Conservation (phyloP, 2,329 filamentous ascomycete genomes). For the Aureobasidium zeae region DNA sequence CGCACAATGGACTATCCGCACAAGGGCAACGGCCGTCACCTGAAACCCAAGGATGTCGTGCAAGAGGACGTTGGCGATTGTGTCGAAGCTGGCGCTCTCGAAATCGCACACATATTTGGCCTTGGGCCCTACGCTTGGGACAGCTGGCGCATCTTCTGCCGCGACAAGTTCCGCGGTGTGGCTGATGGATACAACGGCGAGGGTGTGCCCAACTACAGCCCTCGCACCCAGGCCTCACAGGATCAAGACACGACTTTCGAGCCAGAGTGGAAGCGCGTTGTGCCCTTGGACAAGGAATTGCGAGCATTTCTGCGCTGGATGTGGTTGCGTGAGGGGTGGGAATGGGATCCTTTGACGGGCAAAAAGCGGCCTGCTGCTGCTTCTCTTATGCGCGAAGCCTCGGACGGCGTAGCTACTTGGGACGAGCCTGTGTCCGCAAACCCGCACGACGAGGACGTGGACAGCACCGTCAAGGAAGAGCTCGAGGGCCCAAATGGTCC, state of each 20-base stretch:
- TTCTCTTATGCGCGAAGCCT: constrained; percentile 48
- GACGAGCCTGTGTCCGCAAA: constrained; percentile 4
- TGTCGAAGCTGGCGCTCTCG: constrained; percentile 54
- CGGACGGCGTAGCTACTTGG: constrained; percentile 45
- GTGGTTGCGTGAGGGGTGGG: constrained; percentile 80
- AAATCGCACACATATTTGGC: constrained; percentile 76
- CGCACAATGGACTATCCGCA: constrained; percentile 48
- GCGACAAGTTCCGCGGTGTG: constrained; percentile 62
- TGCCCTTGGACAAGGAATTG: constrained; percentile 80
- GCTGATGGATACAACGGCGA: constrained; percentile 58
- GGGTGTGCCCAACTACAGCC: constrained; percentile 30
- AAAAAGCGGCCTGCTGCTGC: constrained; percentile 46
- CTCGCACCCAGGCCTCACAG: constrained; percentile 23
- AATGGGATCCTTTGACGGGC: constrained; percentile 68
- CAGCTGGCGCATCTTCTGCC: constrained; percentile 88
- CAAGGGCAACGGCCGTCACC: constrained; percentile 40
- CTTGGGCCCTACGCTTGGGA: constrained; percentile 72
- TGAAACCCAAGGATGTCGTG: constrained; percentile 40
- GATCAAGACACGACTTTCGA: constrained; percentile 50
- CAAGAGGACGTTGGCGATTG: constrained; percentile 35
- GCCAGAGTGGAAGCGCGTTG: constrained; percentile 83
- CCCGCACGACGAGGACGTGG: neutral
- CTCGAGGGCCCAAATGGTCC: constrained; percentile 5
- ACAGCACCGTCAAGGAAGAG: neutral
- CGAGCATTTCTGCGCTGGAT: constrained; percentile 79